Evolutionary conservation across 2,329 filamentous ascomycete genomes (phyloP), one percentile per base, ranked within the genome.

Genomic region (Aspergillus ibericus): DNA sequence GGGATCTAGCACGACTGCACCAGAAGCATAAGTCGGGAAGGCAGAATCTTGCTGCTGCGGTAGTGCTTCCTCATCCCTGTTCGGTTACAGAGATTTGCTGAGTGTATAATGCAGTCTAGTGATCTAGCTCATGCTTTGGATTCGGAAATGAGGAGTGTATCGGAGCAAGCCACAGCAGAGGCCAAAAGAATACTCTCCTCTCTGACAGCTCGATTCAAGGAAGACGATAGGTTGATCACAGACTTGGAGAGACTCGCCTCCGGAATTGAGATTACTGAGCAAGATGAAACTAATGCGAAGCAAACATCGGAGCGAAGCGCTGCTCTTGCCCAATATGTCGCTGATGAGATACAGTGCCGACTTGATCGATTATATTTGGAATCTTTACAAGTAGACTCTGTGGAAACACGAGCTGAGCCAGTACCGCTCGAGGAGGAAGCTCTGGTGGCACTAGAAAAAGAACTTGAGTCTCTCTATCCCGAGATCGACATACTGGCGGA

Each of bases 281-380:
- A 72, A 40, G 69, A 74, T 59, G 68, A 64, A 16, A 63, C 66
- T 15, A 65, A 66, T 8, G 59, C 70, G 18, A 70, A 72, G 50
- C 67, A 66, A 50, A 65, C 71, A 7, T 60, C 58, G 8, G 62
- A 70, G n/a, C 63, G 77, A 13, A 67, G 67, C 40, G 58, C 60
- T 4, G 58, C 66, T 15, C 67, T 77, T 16, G 70, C 75, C 8
- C 65, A 68, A 44, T 72, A 70, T 52, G 66, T 67, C 25, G 68
- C 73, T 1, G 73, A 76, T 59, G 75, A 77, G 56, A 72, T 77
- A 46, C 71, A 72, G 56, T 70, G 65, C 51, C 75, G 74, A 25
- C 68, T 78, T 10, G 76, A 78, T 63, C 71, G 76, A 55, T 53
- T 77, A 34, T 78, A 77, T 60, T 60, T 77, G 18, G 73, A 77